Evolutionary conservation across 805 yeast species (phyloP).

Genomic region (Saccharomyces mikatae): DNA sequence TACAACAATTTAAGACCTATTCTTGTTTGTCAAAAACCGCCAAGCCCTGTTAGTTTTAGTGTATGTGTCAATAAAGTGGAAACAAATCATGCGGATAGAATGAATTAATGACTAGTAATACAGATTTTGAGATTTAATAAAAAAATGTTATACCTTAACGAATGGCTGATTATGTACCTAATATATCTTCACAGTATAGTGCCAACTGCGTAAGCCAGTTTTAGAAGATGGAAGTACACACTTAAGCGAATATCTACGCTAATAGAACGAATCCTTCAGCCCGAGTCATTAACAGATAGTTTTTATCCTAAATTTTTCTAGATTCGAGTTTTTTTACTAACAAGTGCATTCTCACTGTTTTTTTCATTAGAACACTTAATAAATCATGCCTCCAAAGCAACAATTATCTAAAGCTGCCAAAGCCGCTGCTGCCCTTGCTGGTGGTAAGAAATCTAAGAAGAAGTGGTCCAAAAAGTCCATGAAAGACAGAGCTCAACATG

Average conservation of each 20-base stretch:
- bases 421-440: constrained; percentile 99
- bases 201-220: neutral
- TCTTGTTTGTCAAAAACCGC: neutral
- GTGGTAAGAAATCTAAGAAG: constrained; percentile 99
- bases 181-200: neutral
- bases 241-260: neutral
- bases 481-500: constrained; percentile 99
- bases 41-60: neutral
- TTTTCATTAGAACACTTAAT: neutral
- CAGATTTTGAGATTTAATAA: neutral
- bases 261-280: neutral
- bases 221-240: neutral
- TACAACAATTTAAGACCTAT: neutral
- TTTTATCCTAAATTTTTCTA: neutral
- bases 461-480: constrained; percentile 99
- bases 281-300: neutral
- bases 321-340: neutral
- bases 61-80: neutral
- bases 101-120: neutral
- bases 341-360: neutral
- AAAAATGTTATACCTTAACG: neutral
- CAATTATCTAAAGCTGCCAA: constrained; percentile 99
- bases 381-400: constrained; percentile 95
- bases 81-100: neutral
- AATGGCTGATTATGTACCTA: neutral